Conservation (phyloP, 805 yeast genomes). For the Sungouiella blattae region DNA sequence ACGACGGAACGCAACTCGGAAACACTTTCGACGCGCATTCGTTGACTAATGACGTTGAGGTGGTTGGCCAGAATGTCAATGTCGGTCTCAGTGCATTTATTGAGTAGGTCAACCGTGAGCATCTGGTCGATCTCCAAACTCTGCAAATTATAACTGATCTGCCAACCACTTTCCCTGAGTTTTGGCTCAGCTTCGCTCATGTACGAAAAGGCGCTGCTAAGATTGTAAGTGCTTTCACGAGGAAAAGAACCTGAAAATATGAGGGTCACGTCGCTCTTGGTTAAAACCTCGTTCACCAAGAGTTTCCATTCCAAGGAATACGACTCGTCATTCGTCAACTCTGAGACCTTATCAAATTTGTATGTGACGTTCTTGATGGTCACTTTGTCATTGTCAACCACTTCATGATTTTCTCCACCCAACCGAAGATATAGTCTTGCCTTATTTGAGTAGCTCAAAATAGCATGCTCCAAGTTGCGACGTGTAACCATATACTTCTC, state of each 20-base stretch:
- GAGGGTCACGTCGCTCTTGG: constrained; percentile 18
- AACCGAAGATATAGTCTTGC: constrained; percentile 22
- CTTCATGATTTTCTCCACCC: background rate
- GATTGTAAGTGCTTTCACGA: background rate
- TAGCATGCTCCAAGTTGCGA: constrained; percentile 48
- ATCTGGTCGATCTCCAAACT: background rate
- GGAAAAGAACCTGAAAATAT: constrained; percentile 15
- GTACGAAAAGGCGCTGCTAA: background rate
- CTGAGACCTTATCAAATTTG: background rate
- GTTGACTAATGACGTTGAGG: constrained; percentile 6
- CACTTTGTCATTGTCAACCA: background rate
- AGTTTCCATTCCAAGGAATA: constrained; percentile 8
- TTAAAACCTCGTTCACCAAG: constrained; percentile 17
- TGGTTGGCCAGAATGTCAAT: background rate
- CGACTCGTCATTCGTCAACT: background rate
- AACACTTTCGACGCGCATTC: constrained; percentile 5
- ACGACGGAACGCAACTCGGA: constrained; percentile 3
- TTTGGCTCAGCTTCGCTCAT: background rate
- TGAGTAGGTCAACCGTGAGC: constrained; percentile 4
- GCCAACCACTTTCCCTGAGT: background rate
- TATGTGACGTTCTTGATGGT: background rate
- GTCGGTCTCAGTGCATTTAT: constrained; percentile 6
- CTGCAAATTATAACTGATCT: constrained; percentile 2
- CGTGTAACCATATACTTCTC: constrained; percentile 35
- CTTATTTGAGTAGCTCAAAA: constrained; percentile 30